Conservation (phyloP, 2,329 filamentous ascomycete genomes). For the Lasiodiplodia gonubiensis region DNA sequence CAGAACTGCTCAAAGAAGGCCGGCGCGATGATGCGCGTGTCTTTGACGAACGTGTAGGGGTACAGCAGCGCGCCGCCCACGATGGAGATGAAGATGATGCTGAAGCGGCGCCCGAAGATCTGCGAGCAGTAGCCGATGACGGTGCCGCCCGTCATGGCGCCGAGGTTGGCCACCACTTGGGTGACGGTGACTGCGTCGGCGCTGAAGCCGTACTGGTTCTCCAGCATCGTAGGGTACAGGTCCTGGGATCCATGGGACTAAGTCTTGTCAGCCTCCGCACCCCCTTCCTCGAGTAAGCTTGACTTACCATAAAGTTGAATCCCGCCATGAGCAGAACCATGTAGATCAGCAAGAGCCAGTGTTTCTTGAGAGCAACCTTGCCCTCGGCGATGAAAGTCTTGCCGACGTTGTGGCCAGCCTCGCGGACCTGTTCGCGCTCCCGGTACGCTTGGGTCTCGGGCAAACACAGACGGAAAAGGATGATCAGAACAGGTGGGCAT, state of each 20-base stretch:
- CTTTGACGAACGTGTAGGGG: slow-evolving; percentile 75
- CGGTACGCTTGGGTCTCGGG: slow-evolving; percentile 79
- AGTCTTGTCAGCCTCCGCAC: background rate
- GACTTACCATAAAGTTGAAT: slow-evolving; percentile 78
- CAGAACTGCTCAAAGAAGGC: slow-evolving; percentile 75
- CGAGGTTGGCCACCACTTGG: slow-evolving; percentile 57
- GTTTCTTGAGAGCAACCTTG: slow-evolving; percentile 75
- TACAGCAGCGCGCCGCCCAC: slow-evolving; percentile 79
- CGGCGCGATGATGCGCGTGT: slow-evolving; percentile 71
- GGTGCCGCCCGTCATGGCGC: slow-evolving; percentile 56
- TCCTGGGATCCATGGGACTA: slow-evolving; percentile 73
- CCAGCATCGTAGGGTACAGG: slow-evolving; percentile 65
- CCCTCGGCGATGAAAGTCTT: slow-evolving; percentile 76
- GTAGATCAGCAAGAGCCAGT: slow-evolving; percentile 82
- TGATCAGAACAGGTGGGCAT: slow-evolving; percentile 78
- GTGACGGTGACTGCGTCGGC: slow-evolving; percentile 54
- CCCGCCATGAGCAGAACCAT: slow-evolving; percentile 86
- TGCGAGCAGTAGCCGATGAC: slow-evolving; percentile 53
- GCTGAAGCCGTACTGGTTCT: slow-evolving; percentile 64
- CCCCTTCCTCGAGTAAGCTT: slow-evolving; percentile 26
- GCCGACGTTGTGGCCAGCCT: slow-evolving; percentile 63
- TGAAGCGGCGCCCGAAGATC: slow-evolving; percentile 55
- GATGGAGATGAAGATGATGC: slow-evolving; percentile 57
- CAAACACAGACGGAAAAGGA: slow-evolving; percentile 75
- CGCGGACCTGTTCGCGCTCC: slow-evolving; percentile 68